A percentile compares a stretch with the other conserved stretches of the same genome.
Evolutionary conservation across 371 early-diverging fungal species (phyloP).

Genomic region (Entomophthora muscae): DNA sequence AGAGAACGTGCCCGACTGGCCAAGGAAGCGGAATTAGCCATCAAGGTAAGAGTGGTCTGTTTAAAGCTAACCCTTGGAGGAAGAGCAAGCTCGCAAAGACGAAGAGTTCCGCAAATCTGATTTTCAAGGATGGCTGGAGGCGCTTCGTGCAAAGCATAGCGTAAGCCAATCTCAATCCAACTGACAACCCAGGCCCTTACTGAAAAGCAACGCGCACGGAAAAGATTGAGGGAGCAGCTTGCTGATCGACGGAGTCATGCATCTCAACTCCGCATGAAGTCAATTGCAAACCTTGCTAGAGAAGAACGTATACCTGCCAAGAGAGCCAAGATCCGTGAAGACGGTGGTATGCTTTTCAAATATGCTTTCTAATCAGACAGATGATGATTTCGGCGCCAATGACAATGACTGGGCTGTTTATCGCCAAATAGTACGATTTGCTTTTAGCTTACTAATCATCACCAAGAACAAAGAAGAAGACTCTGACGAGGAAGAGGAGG

Average conservation of each 20-base stretch:
- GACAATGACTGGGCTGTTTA: constrained; percentile 87
- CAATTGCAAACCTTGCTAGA: constrained; percentile 63
- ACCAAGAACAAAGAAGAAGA: constrained; percentile 66
- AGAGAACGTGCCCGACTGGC: constrained; percentile 55
- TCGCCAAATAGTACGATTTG: constrained; percentile 50
- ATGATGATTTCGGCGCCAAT: constrained; percentile 84
- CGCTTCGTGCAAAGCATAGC: constrained; percentile 39
- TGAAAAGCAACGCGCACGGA: constrained; percentile 39
- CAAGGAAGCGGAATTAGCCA: constrained; percentile 50
- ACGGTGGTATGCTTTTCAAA: constrained; percentile 22
- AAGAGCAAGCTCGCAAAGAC: constrained; percentile 43
- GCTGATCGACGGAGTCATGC: constrained; percentile 71
- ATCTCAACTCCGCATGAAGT: constrained; percentile 66
- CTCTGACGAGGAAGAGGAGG: constrained; percentile 66
- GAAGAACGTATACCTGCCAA: constrained; percentile 20
- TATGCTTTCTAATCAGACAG: constrained; percentile 16
- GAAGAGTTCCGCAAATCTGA: constrained; percentile 46
- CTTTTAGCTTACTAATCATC: background rate
- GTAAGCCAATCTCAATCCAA: constrained; percentile 10
- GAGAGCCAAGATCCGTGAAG: constrained; percentile 24
- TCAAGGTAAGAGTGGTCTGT: constrained; percentile 30
- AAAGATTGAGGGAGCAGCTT: constrained; percentile 50
- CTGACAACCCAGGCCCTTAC: constrained; percentile 19
- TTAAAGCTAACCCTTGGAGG: constrained; percentile 19
- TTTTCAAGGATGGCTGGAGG: constrained; percentile 53